Conservation (phyloP, 257 asterid genomes). For the Henckelia pumila region DNA sequence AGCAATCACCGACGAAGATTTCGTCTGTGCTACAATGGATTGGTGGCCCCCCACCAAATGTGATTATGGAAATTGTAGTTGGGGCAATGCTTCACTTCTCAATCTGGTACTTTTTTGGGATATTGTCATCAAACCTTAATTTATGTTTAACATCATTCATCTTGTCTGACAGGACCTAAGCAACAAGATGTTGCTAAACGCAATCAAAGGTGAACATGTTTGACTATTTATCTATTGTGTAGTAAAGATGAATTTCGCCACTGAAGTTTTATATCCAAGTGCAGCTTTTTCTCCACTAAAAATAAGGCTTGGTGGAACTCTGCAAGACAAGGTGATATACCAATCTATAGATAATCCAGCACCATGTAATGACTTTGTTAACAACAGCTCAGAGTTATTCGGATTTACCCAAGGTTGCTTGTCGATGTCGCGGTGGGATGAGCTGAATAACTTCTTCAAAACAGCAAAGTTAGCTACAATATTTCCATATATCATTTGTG, state of each 20-base stretch:
- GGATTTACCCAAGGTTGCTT: slow-evolving; percentile 77
- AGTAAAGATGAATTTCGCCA: neutral
- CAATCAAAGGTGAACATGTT: slow-evolving; percentile 55
- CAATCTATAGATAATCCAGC: slow-evolving; percentile 36
- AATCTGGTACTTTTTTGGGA: slow-evolving; percentile 55
- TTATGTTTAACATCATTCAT: neutral
- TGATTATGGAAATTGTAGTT: slow-evolving; percentile 61
- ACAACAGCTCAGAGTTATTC: slow-evolving; percentile 45
- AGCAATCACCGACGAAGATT: slow-evolving; percentile 47
- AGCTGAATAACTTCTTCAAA: slow-evolving; percentile 59
- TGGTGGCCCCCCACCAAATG: slow-evolving; percentile 69
- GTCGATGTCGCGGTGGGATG: slow-evolving; percentile 79
- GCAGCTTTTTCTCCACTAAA: slow-evolving; percentile 84
- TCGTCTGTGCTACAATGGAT: slow-evolving; percentile 59
- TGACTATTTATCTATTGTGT: neutral
- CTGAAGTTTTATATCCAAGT: slow-evolving; percentile 19
- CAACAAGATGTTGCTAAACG: slow-evolving; percentile 56
- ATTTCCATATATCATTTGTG: neutral
- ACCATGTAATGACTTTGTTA: slow-evolving; percentile 50
- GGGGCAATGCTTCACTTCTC: slow-evolving; percentile 72
- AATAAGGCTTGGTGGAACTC: slow-evolving; percentile 85
- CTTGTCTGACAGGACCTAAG: slow-evolving; percentile 55
- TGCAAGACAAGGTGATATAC: slow-evolving; percentile 73
- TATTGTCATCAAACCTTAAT: neutral
- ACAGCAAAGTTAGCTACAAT: slow-evolving; percentile 50